Percentiles rank a stretch among this genome's conserved stretches.
phyloP scores from a whole-genome alignment of 139 green algal genomes.

The Chlamydomonas schloesseri region DNA sequence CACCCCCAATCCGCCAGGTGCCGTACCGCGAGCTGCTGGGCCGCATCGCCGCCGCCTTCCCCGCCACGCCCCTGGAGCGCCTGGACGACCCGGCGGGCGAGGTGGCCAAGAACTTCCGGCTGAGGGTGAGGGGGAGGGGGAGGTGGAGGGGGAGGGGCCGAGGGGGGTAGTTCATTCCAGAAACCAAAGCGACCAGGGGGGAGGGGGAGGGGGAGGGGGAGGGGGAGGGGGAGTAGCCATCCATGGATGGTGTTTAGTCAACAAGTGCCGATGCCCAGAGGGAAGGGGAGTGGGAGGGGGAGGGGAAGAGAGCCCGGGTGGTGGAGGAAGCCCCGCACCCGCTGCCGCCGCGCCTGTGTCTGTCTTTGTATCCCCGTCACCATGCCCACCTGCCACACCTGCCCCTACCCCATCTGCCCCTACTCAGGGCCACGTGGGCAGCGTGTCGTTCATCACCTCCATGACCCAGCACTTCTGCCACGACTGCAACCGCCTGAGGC shows the following conservation, averaged over 20 bases:
- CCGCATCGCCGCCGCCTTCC: slow-evolving; percentile 18
- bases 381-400: neutral
- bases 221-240: neutral
- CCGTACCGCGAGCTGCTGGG: slow-evolving; percentile 72
- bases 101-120: slow-evolving; percentile 95
- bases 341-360: too few species aligned
- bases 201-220: neutral
- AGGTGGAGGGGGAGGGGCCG: neutral
- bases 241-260: too few species aligned
- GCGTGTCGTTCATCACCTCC: slow-evolving; percentile 95
- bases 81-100: slow-evolving; percentile 79
- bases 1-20: too few species aligned
- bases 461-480: slow-evolving; percentile 98
- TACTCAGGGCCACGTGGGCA: slow-evolving; percentile 75
- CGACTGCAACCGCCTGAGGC: slow-evolving; percentile 91
- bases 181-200: too few species aligned
- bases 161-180: too few species aligned
- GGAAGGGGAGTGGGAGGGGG: too few species aligned
- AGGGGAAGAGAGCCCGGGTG: too few species aligned
- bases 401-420: neutral
- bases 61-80: slow-evolving; percentile 52
- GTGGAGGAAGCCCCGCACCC: neutral
- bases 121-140: slow-evolving; percentile 37
- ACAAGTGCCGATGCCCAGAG: too few species aligned
- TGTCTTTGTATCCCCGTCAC: too few species aligned